Evolutionary conservation across 257 asterid species (phyloP).

Genomic region (Ilex aquifolium): DNA sequence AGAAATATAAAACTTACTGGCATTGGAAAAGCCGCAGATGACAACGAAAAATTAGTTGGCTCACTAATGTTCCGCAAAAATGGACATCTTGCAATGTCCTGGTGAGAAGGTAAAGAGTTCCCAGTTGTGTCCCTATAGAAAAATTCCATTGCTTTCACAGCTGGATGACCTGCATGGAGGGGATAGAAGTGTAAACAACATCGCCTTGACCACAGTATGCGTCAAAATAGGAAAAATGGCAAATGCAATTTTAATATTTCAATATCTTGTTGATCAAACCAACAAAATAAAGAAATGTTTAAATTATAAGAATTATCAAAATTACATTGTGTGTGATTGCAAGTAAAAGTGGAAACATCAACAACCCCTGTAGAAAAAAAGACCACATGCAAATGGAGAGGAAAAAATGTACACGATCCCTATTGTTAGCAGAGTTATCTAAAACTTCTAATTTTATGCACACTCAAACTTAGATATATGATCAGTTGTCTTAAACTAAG

Average conservation of each 20-base stretch:
- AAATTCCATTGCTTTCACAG: conserved; percentile 54
- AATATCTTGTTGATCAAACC: not conserved
- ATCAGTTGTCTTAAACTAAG: too few species aligned
- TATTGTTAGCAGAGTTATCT: too few species aligned
- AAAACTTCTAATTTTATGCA: too few species aligned
- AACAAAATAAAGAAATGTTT: not conserved
- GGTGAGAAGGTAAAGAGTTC: conserved; percentile 47
- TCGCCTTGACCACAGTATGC: too few species aligned
- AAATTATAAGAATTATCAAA: not conserved
- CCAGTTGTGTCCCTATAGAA: conserved; percentile 42
- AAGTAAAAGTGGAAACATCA: too few species aligned
- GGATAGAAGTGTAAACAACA: conserved; percentile 2
- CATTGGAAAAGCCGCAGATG: conserved; percentile 45
- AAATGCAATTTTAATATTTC: too few species aligned
- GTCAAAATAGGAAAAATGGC: too few species aligned
- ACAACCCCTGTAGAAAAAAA: too few species aligned
- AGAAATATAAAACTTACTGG: conserved; percentile 43
- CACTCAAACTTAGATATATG: too few species aligned
- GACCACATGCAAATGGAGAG: too few species aligned
- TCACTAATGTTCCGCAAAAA: conserved; percentile 86
- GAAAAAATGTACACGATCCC: too few species aligned
- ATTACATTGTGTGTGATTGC: not conserved
- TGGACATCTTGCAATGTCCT: conserved; percentile 71
- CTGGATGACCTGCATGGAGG: conserved; percentile 38
- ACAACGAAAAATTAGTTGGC: conserved; percentile 66